phyloP scores from a whole-genome alignment of 805 yeast species.

The Phaffomyces antillensis region DNA sequence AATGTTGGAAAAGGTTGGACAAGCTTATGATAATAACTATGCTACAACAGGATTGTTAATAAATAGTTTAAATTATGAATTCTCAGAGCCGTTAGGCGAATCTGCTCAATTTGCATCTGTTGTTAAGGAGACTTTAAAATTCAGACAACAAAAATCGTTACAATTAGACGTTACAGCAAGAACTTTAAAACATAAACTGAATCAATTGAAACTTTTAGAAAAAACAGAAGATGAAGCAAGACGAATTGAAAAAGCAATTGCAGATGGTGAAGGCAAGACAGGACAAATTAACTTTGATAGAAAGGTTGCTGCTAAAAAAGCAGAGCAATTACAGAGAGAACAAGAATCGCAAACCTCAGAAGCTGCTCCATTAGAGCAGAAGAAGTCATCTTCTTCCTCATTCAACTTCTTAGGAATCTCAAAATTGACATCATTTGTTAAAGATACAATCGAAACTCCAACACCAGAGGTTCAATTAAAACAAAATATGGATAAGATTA shows the following conservation, averaged over 20 bases:
- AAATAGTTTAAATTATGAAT: conserved; percentile 46
- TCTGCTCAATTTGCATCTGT: conserved; percentile 59
- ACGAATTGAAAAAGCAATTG: conserved; percentile 29
- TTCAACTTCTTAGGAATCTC: conserved; percentile 50
- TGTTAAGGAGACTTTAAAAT: conserved; percentile 47
- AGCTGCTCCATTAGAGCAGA: conserved; percentile 18
- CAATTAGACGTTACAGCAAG: conserved; percentile 38
- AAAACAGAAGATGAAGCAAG: conserved; percentile 37
- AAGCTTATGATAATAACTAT: conserved; percentile 69
- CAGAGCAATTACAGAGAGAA: not conserved
- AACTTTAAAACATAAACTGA: conserved; percentile 27
- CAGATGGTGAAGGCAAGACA: conserved; percentile 18
- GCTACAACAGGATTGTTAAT: conserved; percentile 45
- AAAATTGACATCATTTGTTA: conserved; percentile 43
- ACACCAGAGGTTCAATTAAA: conserved; percentile 62
- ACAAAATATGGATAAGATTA: conserved; percentile 37
- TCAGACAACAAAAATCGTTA: conserved; percentile 42
- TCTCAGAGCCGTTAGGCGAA: conserved; percentile 63
- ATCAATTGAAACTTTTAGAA: conserved; percentile 30
- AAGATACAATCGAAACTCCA: conserved; percentile 52
- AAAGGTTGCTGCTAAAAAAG: conserved; percentile 16
- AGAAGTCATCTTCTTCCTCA: conserved; percentile 26
- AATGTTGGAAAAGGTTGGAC: conserved; percentile 73
- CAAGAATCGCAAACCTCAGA: not conserved
- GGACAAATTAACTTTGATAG: conserved; percentile 24